Base-by-base conservation (phyloP, 2,329 filamentous ascomycete species). In the Pyrenophora graminea region DNA sequence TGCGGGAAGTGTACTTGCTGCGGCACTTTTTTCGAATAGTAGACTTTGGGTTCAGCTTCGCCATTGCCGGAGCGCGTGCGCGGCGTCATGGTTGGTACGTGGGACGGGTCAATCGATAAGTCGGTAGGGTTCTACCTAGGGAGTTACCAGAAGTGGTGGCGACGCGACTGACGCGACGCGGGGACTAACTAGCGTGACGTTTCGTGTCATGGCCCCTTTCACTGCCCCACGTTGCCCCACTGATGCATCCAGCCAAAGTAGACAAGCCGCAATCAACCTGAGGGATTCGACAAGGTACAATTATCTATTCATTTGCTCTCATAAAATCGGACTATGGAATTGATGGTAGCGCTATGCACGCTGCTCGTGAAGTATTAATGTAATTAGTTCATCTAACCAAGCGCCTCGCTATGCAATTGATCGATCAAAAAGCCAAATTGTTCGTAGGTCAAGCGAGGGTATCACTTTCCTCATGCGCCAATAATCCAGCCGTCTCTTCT, bases 11-110 rank as follows among this genome's bases (percentile, higher is more conserved):
- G 48, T 6, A 55, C 41, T 33, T 72, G 69, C 31, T 67, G 58
- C 6, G 67, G 64, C 2, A 63, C 45, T 37, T 64, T 71, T 38
- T 67, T 72, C 9, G 67, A 64, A 17, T 67, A 69, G 48, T 70
- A 72, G 30, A 62, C 61, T 39, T 67, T 70, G 42, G 46, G 64
- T 12, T 61, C 49, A 9, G 58, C 51, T 6, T 66, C 56, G 39
- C 56, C 55, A 27, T 70, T 72, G 40, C 58, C 60, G 9, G 51
- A 56, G 40, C 68, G 59, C 25, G 67, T 70, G 13, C 53, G 58
- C 9, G 65, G 57, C 17, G 67, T 64, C 69, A 72, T 71, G 21
- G 44, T 59, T 44, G 8, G 39, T 39, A 37, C 27, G 39, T 39
- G n/a, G 39, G 32, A 37, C 33, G 18, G 27, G 43, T 39, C n/a